These are phyloP conservation scores for Chrysosporium keratinophilum DNA, from an alignment of 2,329 filamentous ascomycete genomes.

Conservation along the genomic window DNA sequence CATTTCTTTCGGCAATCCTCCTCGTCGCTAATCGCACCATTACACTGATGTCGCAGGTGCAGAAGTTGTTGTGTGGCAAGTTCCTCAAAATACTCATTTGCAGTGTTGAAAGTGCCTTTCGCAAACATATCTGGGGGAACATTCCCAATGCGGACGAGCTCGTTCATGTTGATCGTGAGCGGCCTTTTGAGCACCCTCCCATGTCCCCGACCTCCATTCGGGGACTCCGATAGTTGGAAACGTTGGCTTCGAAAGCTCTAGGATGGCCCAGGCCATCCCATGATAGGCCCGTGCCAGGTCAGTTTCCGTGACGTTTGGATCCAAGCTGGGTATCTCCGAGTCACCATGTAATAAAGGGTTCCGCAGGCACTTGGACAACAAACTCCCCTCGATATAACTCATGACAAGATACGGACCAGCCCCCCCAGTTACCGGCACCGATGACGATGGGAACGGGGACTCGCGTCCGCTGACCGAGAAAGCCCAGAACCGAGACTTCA, in stretches of 20 bases:
- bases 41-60: slow-evolving; percentile 35
- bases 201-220: slow-evolving; percentile 3
- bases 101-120: neutral
- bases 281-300: slow-evolving; percentile 17
- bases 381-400: slow-evolving; percentile 21
- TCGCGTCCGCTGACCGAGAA: neutral
- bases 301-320: slow-evolving; percentile 12
- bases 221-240: slow-evolving; percentile 16
- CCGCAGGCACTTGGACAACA: slow-evolving; percentile 19
- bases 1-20: slow-evolving; percentile 38
- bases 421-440: slow-evolving; percentile 18
- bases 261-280: no score
- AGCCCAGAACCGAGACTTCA: neutral
- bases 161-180: slow-evolving; percentile 15
- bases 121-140: slow-evolving; percentile 5
- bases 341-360: neutral
- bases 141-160: slow-evolving; percentile 10
- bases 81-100: slow-evolving; percentile 9
- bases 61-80: slow-evolving; percentile 9
- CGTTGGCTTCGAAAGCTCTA: slow-evolving; percentile 8
- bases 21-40: slow-evolving; percentile 29
- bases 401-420: slow-evolving; percentile 23
- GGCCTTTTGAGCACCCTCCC: slow-evolving; percentile 7
- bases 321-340: slow-evolving; percentile 15
- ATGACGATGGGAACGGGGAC: slow-evolving; percentile 1